These are phyloP conservation scores for Sclerospora graminicola DNA, from an alignment of 352 stramenopile genomes.

Conservation along the genomic window DNA sequence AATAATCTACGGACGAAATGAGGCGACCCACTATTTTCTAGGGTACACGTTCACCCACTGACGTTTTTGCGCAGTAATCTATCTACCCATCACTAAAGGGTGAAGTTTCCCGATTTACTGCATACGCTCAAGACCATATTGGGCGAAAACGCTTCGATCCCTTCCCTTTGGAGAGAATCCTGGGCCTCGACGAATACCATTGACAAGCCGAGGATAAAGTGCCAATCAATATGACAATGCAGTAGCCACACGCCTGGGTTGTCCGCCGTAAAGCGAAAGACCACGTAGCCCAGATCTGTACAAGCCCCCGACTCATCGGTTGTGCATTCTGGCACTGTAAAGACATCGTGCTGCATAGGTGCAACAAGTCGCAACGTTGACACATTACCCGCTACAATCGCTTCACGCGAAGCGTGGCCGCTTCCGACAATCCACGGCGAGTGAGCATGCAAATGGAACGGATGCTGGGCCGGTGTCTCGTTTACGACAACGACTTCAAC, in stretches of 20 bases:
- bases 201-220: conserved; percentile 27
- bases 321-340: conserved; percentile 24
- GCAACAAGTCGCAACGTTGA: conserved; percentile 15
- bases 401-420: conserved; percentile 12
- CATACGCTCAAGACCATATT: conserved; percentile 30
- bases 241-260: conserved; percentile 39
- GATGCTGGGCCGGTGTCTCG: conserved; percentile 27
- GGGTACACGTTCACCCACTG: too few species aligned
- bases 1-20: too few species aligned
- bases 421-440: conserved; percentile 27
- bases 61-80: too few species aligned
- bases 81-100: conserved; percentile 6
- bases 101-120: conserved; percentile 18
- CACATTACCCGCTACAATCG: conserved; percentile 14
- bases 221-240: conserved; percentile 45
- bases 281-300: conserved; percentile 24
- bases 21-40: too few species aligned
- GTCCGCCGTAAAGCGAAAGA: conserved; percentile 30
- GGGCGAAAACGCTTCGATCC: conserved; percentile 17
- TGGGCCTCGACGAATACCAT: conserved; percentile 37
- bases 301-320: conserved; percentile 18
- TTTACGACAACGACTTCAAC: conserved; percentile 35
- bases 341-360: conserved; percentile 31
- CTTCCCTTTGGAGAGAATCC: conserved; percentile 19
- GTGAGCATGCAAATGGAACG: conserved; percentile 35